Conservation (phyloP, 768 basidiomycete genomes). For the Kwoniella sp. region DNA sequence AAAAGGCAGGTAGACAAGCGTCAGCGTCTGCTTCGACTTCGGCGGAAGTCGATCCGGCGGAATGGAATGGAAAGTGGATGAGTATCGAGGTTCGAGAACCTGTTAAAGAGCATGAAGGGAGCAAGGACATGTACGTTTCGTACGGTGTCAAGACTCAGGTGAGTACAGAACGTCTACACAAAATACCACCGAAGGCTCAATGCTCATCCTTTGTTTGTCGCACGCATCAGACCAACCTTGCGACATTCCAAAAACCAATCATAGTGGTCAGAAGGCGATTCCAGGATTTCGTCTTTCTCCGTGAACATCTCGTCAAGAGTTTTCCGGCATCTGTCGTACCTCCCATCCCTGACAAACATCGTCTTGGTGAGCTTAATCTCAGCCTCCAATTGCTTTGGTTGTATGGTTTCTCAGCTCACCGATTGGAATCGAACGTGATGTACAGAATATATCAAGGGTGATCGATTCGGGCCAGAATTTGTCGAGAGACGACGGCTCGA, state of each 20-base stretch:
- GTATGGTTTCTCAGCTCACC: too few species aligned
- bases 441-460: constrained; percentile 94
- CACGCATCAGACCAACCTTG: constrained; percentile 95
- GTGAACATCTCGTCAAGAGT: constrained; percentile 81
- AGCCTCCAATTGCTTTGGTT: too few species aligned
- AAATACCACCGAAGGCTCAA: too few species aligned
- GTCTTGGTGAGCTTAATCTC: constrained; percentile 72
- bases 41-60: constrained; percentile 27
- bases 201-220: too few species aligned
- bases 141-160: constrained; percentile 90
- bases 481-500: constrained; percentile 88
- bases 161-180: too few species aligned
- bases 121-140: constrained; percentile 94
- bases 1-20: neutral
- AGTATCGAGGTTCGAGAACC: constrained; percentile 74
- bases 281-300: constrained; percentile 93
- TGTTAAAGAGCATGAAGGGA: constrained; percentile 91
- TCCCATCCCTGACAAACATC: constrained; percentile 92
- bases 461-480: constrained; percentile 95
- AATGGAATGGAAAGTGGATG: constrained; percentile 54
- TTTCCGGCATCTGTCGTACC: constrained; percentile 99
- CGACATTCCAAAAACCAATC: constrained; percentile 69
- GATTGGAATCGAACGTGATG: neutral
- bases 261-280: constrained; percentile 74
- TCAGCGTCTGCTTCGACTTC: neutral